A percentile compares a stretch with the other conserved stretches of the same genome.
phyloP scores from a whole-genome alignment of 2,329 filamentous ascomycete species.

The Epichloe coenophiala region DNA sequence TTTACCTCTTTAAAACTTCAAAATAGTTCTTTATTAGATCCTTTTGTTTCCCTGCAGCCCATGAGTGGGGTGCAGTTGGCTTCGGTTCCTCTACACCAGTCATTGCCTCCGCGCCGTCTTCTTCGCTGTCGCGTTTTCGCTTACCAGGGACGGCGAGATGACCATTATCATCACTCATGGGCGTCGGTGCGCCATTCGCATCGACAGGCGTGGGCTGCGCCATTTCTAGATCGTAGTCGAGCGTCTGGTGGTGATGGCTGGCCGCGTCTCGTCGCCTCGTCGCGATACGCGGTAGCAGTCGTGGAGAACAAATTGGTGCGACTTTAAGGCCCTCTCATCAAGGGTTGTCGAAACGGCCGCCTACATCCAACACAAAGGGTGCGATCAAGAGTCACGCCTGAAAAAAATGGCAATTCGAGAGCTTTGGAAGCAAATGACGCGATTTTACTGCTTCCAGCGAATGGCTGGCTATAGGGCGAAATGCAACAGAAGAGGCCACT shows the following conservation, averaged over 20 bases:
- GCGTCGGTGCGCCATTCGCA: constrained; percentile 28
- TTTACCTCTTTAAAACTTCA: constrained; percentile 25
- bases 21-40: constrained; percentile 25
- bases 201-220: constrained; percentile 26
- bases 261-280: constrained; percentile 26
- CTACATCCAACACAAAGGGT: constrained; percentile 19
- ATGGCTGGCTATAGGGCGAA: constrained; percentile 14
- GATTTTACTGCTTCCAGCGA: constrained; percentile 10
- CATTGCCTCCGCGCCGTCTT: constrained; percentile 23
- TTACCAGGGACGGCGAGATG: constrained; percentile 30
- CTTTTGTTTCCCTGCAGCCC: constrained; percentile 17
- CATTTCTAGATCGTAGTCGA: constrained; percentile 20
- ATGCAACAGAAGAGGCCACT: constrained; percentile 17
- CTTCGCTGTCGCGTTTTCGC: constrained; percentile 43
- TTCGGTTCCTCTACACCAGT: constrained; percentile 14
- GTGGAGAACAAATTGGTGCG: constrained; percentile 24
- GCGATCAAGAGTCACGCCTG: constrained; percentile 14
- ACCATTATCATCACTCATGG: constrained; percentile 16
- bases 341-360: constrained; percentile 18
- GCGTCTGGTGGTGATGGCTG: constrained; percentile 10
- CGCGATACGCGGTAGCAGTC: constrained; percentile 25
- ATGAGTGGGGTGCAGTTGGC: constrained; percentile 10
- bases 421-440: constrained; percentile 5
- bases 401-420: constrained; percentile 6
- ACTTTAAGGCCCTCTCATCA: constrained; percentile 25